Conservation (phyloP, 2,329 filamentous ascomycete species). For the Colletotrichum sp. region DNA sequence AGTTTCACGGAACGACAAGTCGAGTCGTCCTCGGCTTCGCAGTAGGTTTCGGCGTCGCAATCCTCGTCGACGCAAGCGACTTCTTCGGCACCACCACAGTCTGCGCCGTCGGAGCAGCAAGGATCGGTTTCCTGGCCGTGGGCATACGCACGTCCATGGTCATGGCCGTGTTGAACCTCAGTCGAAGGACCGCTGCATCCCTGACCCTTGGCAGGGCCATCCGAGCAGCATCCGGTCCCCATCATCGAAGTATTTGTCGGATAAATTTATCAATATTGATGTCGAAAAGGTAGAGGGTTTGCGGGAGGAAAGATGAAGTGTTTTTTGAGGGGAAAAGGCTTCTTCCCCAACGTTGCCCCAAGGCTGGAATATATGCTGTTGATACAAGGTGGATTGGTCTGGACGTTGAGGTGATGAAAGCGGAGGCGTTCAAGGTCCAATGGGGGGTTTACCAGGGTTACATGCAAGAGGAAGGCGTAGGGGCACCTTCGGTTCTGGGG, state of each 20-base stretch:
- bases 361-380: neutral
- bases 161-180: neutral
- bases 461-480: neutral
- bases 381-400: neutral
- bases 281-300: neutral
- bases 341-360: neutral
- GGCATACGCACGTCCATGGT: neutral
- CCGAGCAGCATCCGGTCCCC: constrained; percentile 23
- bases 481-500: neutral
- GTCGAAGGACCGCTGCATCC: neutral
- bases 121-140: neutral
- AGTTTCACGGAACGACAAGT: constrained; percentile 19
- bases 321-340: neutral
- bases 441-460: neutral
- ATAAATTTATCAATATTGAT: neutral
- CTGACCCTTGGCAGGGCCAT: neutral
- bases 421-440: neutral
- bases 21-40: constrained; percentile 21
- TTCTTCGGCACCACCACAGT: neutral
- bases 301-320: neutral
- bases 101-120: neutral
- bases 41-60: constrained; percentile 22
- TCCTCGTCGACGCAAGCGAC: constrained; percentile 1
- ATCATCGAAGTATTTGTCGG: neutral
- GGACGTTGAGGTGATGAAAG: neutral